Base-by-base conservation (phyloP, 345 rosid genomes). In the Populus alba region DNA sequence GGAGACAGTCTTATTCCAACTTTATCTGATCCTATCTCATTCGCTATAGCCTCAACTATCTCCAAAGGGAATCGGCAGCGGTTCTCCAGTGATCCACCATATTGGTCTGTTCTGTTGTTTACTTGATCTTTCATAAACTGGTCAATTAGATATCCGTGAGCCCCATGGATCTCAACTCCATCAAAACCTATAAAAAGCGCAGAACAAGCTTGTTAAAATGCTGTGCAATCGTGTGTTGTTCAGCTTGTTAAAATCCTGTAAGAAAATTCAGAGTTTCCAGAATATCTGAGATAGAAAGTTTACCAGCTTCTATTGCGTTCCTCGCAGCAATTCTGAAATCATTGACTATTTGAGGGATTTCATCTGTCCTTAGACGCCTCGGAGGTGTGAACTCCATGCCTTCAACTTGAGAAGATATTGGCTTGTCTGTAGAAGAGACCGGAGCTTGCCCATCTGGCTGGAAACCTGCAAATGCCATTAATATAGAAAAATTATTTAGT, bases 121-220 rank as follows among this genome's bases (percentile, higher is more conserved):
- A 13, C 49, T 45, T 45, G 49, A 45, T 45, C 49, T 45, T 45
- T 45, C 49, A 45, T 45, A 4, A 45, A 45, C 49, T 45, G 49
- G 49, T 45, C 49, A 13, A 45, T 45, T 23, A 92, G 76, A 79
- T 86, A 87, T 72, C 97, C 94, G 51, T 89, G 79, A 70, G 92
- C 92, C 0, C 91, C 92, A 35, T 90, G 97, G 61, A 92, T 87
- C 86, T 92, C 97, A 15, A 92, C 91, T n/a, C 93, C 95, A 53
- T 89, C 93, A 16, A 91, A 92, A 27, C 93, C 91, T 92, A 88
- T 86, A n/a, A 91, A 95, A 77, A 90, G 89, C 80, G 90, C 83
- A 55, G 95, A 92, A 95, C 92, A 71, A 85, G 12, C 45, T 41
- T 41, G 85, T 85, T 13, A 45, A 13, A 45, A 12, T 13, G 51